Conservation (phyloP, 257 asterid species). For the Anisodus acutangulus region DNA sequence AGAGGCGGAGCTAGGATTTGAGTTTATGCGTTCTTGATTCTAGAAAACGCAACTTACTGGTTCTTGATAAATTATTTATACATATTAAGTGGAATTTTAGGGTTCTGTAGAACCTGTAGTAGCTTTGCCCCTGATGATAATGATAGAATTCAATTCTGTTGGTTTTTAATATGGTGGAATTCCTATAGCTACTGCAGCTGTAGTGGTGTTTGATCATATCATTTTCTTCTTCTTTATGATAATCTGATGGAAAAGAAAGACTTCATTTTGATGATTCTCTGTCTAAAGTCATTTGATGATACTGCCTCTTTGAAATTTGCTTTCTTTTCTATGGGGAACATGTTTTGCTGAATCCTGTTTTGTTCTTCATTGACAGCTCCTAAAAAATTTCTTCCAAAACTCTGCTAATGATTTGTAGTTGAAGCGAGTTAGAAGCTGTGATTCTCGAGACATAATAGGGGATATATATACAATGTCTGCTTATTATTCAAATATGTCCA, state of each 20-base stretch:
- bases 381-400: neutral
- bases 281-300: neutral
- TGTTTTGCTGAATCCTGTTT: conserved; percentile 27
- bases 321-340: no score
- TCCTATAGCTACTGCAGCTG: neutral
- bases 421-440: neutral
- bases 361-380: conserved; percentile 17
- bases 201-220: neutral
- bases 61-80: no score
- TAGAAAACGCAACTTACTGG: no score
- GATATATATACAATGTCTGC: conserved; percentile 53
- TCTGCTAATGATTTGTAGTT: conserved; percentile 37
- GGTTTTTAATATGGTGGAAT: conserved; percentile 21
- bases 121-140: neutral
- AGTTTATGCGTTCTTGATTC: no score
- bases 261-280: neutral
- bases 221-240: neutral
- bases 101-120: no score
- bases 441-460: conserved; percentile 29
- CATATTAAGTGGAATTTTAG: no score
- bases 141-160: neutral
- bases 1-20: no score
- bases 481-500: conserved; percentile 47
- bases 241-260: neutral
- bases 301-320: no score